phyloP scores from a whole-genome alignment of 208 protist species.

The Leishmania arabica region DNA sequence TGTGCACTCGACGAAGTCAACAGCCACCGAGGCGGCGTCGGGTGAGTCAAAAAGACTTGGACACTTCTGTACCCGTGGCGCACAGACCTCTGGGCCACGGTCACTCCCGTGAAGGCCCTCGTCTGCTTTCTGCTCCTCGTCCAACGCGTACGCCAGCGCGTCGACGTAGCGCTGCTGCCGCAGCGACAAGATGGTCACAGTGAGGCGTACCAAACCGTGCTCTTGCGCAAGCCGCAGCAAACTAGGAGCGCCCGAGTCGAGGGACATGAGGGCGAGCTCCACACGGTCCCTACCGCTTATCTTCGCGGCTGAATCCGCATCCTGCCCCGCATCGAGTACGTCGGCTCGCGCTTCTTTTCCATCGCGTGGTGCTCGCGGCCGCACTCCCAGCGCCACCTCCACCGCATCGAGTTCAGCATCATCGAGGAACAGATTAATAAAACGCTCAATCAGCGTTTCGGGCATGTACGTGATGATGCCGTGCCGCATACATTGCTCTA shows the following conservation, averaged over 20 bases:
- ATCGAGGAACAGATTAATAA: conserved; percentile 51
- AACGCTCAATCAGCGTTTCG: conserved; percentile 52
- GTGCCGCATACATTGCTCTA: conserved; percentile 49
- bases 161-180: conserved; percentile 50
- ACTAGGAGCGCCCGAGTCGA: conserved; percentile 44
- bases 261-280: conserved; percentile 62
- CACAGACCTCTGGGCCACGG: neutral
- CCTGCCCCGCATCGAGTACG: neutral
- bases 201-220: conserved; percentile 47
- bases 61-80: neutral
- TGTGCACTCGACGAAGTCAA: conserved; percentile 41
- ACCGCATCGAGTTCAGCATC: conserved; percentile 14
- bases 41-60: neutral
- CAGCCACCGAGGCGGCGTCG: conserved; percentile 20
- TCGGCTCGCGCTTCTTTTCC: neutral
- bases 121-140: conserved; percentile 18
- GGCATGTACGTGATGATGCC: conserved; percentile 55
- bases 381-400: conserved; percentile 28
- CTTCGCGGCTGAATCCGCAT: neutral
- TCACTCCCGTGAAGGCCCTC: neutral
- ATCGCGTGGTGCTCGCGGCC: neutral
- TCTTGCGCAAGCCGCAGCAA: conserved; percentile 51
- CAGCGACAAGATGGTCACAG: conserved; percentile 49
- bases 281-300: conserved; percentile 26
- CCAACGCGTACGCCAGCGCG: conserved; percentile 56